Evolutionary conservation across 2,329 filamentous ascomycete genomes (phyloP), one percentile per base, ranked within the genome.

Genomic region (Claviceps purpurea): DNA sequence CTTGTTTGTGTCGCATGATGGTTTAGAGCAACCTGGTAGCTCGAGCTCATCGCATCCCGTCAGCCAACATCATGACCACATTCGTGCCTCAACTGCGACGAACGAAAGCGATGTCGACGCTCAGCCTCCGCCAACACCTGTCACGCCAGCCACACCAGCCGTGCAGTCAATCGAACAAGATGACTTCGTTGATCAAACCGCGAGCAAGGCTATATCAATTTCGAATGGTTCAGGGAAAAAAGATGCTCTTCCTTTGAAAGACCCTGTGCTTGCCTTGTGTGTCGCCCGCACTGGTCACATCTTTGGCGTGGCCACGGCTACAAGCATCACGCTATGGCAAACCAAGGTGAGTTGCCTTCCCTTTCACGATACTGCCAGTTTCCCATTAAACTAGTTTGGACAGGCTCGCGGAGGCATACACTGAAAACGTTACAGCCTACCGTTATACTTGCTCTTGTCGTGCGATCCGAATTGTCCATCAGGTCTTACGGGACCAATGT

Each of bases 311-410:
- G 88, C 96, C 63, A 96, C 91, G 1, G 73, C 79, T 5, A 87
- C 87, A 2, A 86, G 87, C 13, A 81, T 98, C 66, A 89, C 87
- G n/a, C 77, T 98, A 58, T 98, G 93, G 93, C 93, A 98, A 71
- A 91, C 88, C 52, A 91, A 91, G 78, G 89, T 89, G 55, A 74
- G 61, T n/a, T n/a, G 16, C 22, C 13, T 39, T 38, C 30, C 18
- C 10, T 13, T 18, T 20, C 26, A 2, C n/a, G 30, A 20, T 18
- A 34, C 34, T 50, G 37, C 18, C 22, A 30, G 16, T 8, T 38
- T 11, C 4, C 8, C 11, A 43, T n/a, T 40, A 34, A 30, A 37
- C 3, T 20, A 30, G 13, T 1, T 1, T 37, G 18, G 5, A 7
- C 5, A 14, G 8, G n/a, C 6, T 26, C 5, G 4, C 18, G 14